A percentile compares a stretch with the other conserved stretches of the same genome.
Evolutionary conservation across 306 rosid species (phyloP).

Genomic region (Pueraria montana): DNA sequence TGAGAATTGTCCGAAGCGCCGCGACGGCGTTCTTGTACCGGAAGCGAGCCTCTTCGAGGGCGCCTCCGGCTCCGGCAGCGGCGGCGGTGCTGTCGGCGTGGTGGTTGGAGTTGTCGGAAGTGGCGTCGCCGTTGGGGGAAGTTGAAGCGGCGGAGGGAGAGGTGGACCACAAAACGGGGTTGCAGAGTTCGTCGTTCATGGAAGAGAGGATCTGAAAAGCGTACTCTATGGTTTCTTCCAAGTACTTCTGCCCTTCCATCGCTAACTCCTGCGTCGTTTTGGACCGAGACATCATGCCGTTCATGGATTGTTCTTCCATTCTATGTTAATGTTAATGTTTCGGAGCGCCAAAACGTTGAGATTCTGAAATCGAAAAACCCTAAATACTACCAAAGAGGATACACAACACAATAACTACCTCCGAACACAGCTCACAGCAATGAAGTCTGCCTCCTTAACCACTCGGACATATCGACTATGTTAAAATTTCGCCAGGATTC

Average conservation of each 20-base stretch:
- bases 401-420: too few relatives aligned
- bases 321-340: neutral
- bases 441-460: constrained; percentile 79
- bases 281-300: constrained; percentile 39
- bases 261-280: constrained; percentile 86
- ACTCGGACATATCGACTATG: constrained; percentile 26
- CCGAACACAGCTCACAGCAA: too few relatives aligned
- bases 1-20: constrained; percentile 73
- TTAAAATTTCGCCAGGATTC: too few relatives aligned
- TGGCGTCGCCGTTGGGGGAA: constrained; percentile 62
- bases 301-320: constrained; percentile 70
- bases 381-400: neutral
- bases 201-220: constrained; percentile 94
- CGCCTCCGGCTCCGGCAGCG: constrained; percentile 62
- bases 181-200: constrained; percentile 98
- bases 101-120: constrained; percentile 64
- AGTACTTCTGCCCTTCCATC: constrained; percentile 81
- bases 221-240: constrained; percentile 83
- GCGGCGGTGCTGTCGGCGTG: constrained; percentile 56
- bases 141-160: constrained; percentile 47
- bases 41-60: constrained; percentile 85
- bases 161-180: constrained; percentile 84
- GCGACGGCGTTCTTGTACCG: constrained; percentile 84
- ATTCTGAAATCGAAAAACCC: neutral
- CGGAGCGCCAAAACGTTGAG: neutral